Evolutionary conservation across 2,329 filamentous ascomycete genomes (phyloP).

Genomic region (Escovopsis sp.): DNA sequence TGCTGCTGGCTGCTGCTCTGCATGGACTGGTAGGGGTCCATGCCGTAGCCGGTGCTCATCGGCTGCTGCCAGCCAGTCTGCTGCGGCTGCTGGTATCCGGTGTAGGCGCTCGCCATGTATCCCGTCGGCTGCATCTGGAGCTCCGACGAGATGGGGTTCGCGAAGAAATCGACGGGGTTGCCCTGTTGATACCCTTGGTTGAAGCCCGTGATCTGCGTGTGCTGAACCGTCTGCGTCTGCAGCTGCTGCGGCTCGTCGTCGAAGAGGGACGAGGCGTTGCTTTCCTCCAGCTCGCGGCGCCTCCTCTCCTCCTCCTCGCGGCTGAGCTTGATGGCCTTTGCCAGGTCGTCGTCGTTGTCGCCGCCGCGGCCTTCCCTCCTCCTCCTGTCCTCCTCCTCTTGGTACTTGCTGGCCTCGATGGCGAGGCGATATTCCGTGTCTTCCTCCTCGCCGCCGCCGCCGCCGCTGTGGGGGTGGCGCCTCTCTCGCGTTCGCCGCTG

Average conservation of each 20-base stretch:
- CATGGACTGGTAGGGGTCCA: conserved; percentile 46
- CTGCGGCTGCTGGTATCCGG: conserved; percentile 33
- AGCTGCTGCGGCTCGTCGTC: conserved; percentile 49
- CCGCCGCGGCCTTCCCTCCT: conserved; percentile 50
- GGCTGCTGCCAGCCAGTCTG: conserved; percentile 29
- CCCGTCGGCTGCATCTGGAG: conserved; percentile 69
- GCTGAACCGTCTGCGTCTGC: conserved; percentile 45
- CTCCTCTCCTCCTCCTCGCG: conserved; percentile 87
- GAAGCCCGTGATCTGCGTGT: conserved; percentile 76
- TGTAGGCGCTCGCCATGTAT: conserved; percentile 43
- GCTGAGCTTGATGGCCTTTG: conserved; percentile 89
- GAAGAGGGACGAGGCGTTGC: conserved; percentile 76
- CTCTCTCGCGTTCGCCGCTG: conserved; percentile 30
- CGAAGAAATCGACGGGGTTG: conserved; percentile 90
- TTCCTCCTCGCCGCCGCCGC: conserved; percentile 53
- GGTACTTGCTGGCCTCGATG: conserved; percentile 85
- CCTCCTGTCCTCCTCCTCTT: conserved; percentile 77
- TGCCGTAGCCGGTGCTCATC: conserved; percentile 49
- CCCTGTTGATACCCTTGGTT: conserved; percentile 98
- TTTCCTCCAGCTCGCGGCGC: conserved; percentile 72
- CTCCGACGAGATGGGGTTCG: conserved; percentile 75
- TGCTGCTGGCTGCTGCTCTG: conserved; percentile 25
- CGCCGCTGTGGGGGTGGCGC: conserved; percentile 25
- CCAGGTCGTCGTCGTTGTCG: conserved; percentile 74
- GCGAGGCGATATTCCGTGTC: conserved; percentile 84